Evolutionary conservation across 306 rosid species (phyloP).

Genomic region (Argentina anserina): DNA sequence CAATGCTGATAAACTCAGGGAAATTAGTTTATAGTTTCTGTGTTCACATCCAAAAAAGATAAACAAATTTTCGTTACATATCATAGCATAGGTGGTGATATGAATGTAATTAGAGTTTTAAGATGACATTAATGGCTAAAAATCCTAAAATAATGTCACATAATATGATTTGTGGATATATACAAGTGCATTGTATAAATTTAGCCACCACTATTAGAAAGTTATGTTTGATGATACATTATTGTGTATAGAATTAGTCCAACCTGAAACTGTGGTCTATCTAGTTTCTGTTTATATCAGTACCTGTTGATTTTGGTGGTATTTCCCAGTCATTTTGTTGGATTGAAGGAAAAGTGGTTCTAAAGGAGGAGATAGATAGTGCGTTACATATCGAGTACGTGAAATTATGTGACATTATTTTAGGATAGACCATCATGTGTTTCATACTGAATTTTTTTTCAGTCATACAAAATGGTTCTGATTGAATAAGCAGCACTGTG

Average conservation of each 20-base stretch:
- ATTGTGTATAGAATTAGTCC: not conserved
- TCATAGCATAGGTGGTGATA: too few relatives aligned
- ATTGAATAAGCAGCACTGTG: not conserved
- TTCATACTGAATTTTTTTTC: not conserved
- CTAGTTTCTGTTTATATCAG: not conserved
- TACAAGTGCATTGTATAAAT: too few relatives aligned
- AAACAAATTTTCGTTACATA: too few relatives aligned
- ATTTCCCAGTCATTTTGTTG: not conserved
- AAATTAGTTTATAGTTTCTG: not conserved
- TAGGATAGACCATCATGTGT: not conserved
- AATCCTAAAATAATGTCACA: too few relatives aligned
- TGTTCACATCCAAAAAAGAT: too few relatives aligned
- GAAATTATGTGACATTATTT: too few relatives aligned
- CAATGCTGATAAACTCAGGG: not conserved
- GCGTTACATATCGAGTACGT: not conserved
- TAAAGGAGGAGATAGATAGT: not conserved
- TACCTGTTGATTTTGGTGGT: not conserved
- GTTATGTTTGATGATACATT: not conserved
- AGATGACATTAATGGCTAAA: too few relatives aligned
- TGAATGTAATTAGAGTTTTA: too few relatives aligned
- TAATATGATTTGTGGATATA: too few relatives aligned
- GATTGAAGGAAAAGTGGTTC: not conserved
- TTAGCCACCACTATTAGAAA: not conserved
- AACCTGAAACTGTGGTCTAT: not conserved
- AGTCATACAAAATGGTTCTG: not conserved